Conservation (phyloP, 2,329 filamentous ascomycete species). For the Conoideocrella luteorostrata region DNA sequence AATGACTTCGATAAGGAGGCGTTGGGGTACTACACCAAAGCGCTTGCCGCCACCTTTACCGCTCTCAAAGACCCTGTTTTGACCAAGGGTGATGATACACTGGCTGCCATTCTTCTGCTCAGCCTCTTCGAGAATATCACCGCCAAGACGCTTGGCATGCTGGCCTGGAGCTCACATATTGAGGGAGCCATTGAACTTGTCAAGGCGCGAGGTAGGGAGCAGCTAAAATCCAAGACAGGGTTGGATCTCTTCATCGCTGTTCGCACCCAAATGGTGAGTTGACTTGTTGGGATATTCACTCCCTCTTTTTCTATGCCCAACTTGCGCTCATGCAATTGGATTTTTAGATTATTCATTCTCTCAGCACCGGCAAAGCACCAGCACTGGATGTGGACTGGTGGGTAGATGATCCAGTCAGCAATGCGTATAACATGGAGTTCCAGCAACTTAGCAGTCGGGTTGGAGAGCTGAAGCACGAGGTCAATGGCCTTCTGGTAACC, state of each 20-base stretch:
- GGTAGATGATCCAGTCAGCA: conserved; percentile 43
- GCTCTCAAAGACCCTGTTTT: conserved; percentile 43
- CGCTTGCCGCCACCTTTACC: conserved; percentile 43
- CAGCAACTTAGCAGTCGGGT: conserved; percentile 46
- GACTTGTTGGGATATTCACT: too few relatives aligned
- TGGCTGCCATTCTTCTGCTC: conserved; percentile 52
- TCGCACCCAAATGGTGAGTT: conserved; percentile 48
- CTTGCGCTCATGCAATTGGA: neutral
- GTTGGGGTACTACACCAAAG: conserved; percentile 45
- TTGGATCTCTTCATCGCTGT: conserved; percentile 51
- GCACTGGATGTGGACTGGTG: conserved; percentile 52
- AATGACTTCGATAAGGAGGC: conserved; percentile 31
- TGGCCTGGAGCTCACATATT: conserved; percentile 57
- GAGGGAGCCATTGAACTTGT: conserved; percentile 55
- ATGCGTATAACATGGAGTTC: conserved; percentile 37
- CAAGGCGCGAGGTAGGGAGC: conserved; percentile 47
- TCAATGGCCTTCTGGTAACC: conserved; percentile 41
- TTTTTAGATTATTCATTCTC: conserved; percentile 46
- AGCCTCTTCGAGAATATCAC: conserved; percentile 55
- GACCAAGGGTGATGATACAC: conserved; percentile 45
- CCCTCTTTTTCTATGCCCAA: too few relatives aligned
- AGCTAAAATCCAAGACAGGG: conserved; percentile 45
- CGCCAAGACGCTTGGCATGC: conserved; percentile 44
- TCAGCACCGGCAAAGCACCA: conserved; percentile 45
- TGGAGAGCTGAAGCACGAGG: conserved; percentile 46